Conservation (phyloP, 2,329 filamentous ascomycete genomes). For the Penicillium decumbens region DNA sequence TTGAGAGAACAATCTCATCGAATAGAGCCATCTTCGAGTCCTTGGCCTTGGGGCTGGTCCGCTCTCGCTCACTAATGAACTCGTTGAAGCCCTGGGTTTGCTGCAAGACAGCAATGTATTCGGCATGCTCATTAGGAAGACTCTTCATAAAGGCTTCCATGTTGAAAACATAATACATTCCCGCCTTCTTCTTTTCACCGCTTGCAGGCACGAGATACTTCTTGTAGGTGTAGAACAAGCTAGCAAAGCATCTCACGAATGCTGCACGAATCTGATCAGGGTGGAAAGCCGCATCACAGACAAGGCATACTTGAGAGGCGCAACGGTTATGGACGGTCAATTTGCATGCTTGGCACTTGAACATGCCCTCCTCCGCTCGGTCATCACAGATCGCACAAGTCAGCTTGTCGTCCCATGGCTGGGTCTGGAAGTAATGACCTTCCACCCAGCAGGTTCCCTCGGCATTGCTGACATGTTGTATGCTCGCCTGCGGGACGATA, state of each 20-base stretch:
- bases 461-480: slow-evolving; percentile 39
- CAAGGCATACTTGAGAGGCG: slow-evolving; percentile 56
- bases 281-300: slow-evolving; percentile 63
- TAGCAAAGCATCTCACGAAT: slow-evolving; percentile 65
- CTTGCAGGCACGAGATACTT: slow-evolving; percentile 57
- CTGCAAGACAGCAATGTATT: slow-evolving; percentile 59
- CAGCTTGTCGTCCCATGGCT: slow-evolving; percentile 42
- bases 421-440: slow-evolving; percentile 47
- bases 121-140: slow-evolving; percentile 59
- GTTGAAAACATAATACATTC: slow-evolving; percentile 61
- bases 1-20: slow-evolving; percentile 61
- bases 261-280: slow-evolving; percentile 63
- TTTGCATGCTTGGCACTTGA: slow-evolving; percentile 47
- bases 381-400: slow-evolving; percentile 49
- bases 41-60: slow-evolving; percentile 47
- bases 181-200: slow-evolving; percentile 59
- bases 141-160: slow-evolving; percentile 63
- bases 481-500: slow-evolving; percentile 44
- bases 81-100: slow-evolving; percentile 64
- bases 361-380: slow-evolving; percentile 56
- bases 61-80: slow-evolving; percentile 61
- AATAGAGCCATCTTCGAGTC: slow-evolving; percentile 58
- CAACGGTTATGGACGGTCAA: slow-evolving; percentile 56
- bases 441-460: slow-evolving; percentile 46
- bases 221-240: slow-evolving; percentile 64